Conservation (phyloP, 2,329 filamentous ascomycete genomes). For the Fusarium virguliforme region DNA sequence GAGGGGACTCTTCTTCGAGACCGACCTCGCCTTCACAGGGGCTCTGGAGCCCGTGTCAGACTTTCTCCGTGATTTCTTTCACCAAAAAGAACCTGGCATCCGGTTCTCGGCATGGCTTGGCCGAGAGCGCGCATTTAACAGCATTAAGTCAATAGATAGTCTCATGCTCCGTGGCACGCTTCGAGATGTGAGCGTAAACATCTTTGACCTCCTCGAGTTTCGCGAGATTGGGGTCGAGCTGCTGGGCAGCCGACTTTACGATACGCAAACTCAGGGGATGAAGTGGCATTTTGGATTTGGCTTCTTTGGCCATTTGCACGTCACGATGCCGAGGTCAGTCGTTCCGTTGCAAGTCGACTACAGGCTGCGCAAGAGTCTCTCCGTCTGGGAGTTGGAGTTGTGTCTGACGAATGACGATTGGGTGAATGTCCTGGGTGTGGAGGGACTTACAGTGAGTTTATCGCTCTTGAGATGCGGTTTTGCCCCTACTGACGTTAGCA, state of each 20-base stretch:
- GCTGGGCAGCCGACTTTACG: not conserved
- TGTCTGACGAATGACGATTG: not conserved
- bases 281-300: constrained; percentile 7
- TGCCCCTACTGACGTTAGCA: not conserved
- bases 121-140: not conserved
- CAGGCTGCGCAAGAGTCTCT: not conserved
- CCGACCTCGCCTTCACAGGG: not conserved
- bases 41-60: not conserved
- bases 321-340: not conserved
- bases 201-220: constrained; percentile 1
- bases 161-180: not conserved
- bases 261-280: not conserved
- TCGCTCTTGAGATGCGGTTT: not conserved
- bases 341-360: constrained; percentile 5
- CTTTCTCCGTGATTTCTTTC: not conserved
- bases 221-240: not conserved
- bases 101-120: not conserved
- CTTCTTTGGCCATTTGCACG: not conserved
- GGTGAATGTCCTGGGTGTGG: not conserved
- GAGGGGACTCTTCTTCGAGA: not conserved
- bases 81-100: not conserved
- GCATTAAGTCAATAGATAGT: not conserved
- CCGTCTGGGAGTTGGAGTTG: not conserved
- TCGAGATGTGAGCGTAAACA: not conserved
- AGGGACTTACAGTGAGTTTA: not conserved